Evolutionary conservation across 192 early-diverging fungal species (phyloP).

Genomic region (Backusella morwellensis): DNA sequence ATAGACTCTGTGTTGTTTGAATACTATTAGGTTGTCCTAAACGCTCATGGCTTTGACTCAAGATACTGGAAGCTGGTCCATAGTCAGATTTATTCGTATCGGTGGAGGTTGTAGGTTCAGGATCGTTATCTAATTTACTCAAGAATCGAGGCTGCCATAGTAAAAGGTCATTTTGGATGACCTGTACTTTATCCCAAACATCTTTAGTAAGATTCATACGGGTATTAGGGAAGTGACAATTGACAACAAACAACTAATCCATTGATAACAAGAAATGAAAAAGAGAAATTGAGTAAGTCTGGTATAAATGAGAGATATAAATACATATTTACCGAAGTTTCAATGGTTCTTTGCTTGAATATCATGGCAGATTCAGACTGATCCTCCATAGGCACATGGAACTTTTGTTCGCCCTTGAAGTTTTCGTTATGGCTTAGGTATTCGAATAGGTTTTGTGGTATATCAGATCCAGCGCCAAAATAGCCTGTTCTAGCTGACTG

Average conservation of each 20-base stretch:
- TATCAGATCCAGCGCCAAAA: conserved; percentile 31
- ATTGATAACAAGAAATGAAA: neutral
- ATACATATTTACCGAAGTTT: conserved; percentile 50
- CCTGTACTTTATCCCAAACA: conserved; percentile 40
- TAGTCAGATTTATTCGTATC: neutral
- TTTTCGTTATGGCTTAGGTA: conserved; percentile 35
- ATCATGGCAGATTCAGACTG: conserved; percentile 53
- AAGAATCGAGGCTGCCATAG: conserved; percentile 41
- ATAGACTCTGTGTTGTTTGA: neutral
- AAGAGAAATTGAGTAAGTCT: neutral
- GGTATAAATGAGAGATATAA: neutral
- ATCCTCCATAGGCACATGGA: conserved; percentile 48
- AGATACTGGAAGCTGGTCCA: neutral
- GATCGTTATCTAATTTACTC: neutral
- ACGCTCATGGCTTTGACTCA: conserved; percentile 30
- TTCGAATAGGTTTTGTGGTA: conserved; percentile 39
- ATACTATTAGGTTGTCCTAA: neutral
- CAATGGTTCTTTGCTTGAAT: conserved; percentile 54
- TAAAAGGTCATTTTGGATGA: conserved; percentile 41
- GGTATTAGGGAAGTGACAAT: conserved; percentile 41
- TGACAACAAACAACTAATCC: conserved; percentile 36
- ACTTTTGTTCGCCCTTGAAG: conserved; percentile 46
- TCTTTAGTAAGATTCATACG: conserved; percentile 31
- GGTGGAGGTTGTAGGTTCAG: neutral
- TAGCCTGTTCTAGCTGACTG: conserved; percentile 22